phyloP scores from a whole-genome alignment of 2,329 filamentous ascomycete species.

The Aspergillus sp. region DNA sequence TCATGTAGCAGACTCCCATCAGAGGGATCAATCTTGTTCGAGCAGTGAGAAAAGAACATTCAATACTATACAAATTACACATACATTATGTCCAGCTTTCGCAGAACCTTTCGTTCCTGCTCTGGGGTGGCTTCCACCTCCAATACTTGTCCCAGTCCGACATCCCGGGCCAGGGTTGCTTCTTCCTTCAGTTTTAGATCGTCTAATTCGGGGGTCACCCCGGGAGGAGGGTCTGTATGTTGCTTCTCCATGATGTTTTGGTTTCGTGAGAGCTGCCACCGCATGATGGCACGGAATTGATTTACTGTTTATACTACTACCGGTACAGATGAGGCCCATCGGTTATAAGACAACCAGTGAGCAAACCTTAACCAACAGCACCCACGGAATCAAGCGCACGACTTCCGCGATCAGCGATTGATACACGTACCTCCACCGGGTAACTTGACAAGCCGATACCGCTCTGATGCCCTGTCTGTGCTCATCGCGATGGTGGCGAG shows the following conservation, averaged over 20 bases:
- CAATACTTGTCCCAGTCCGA: slow-evolving; percentile 30
- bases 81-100: slow-evolving; percentile 32
- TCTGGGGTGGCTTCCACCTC: slow-evolving; percentile 27
- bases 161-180: slow-evolving; percentile 23
- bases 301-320: not conserved
- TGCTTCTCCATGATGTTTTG: slow-evolving; percentile 24
- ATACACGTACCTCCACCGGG: not conserved
- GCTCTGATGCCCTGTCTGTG: not conserved
- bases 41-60: not conserved
- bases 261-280: not conserved
- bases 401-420: not conserved
- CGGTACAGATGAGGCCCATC: not conserved
- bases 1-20: slow-evolving; percentile 34
- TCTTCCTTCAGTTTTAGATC: slow-evolving; percentile 20
- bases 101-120: slow-evolving; percentile 27
- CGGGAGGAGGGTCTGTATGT: slow-evolving; percentile 5
- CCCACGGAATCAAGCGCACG: not conserved
- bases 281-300: not conserved
- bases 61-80: not conserved
- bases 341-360: not conserved
- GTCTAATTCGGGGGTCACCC: slow-evolving; percentile 17
- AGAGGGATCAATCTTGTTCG: slow-evolving; percentile 27
- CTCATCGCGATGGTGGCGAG: not conserved
- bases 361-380: not conserved
- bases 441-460: not conserved